Evolutionary conservation across 225 moss, liverwort and hornwort genomes (phyloP).

Genomic region (Rhytidiadelphus loreus): DNA sequence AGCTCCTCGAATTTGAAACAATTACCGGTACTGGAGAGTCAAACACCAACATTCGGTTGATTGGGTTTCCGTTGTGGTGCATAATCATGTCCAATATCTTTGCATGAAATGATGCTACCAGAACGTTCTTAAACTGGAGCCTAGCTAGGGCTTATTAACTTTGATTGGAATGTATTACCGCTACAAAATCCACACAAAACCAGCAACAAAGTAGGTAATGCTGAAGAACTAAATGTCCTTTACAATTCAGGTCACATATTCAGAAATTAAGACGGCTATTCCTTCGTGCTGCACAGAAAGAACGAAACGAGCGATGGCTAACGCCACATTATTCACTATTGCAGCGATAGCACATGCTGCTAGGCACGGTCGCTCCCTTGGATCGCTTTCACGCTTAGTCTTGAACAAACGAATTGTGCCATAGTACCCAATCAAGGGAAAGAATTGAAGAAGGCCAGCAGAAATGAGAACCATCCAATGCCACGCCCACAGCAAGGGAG

Average conservation of each 20-base stretch:
- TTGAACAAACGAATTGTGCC: slow-evolving; percentile 52
- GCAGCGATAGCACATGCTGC: slow-evolving; percentile 77
- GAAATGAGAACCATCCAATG: slow-evolving; percentile 66
- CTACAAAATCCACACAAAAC: background rate
- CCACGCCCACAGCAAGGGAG: slow-evolving; percentile 68
- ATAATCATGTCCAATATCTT: too few species aligned
- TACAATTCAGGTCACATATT: background rate
- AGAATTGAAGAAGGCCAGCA: slow-evolving; percentile 41
- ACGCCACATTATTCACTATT: slow-evolving; percentile 34
- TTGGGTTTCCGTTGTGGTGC: too few species aligned
- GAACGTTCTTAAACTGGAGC: too few species aligned
- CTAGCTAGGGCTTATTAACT: too few species aligned
- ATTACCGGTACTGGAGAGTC: too few species aligned
- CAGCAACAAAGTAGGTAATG: background rate
- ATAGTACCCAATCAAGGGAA: slow-evolving; percentile 57
- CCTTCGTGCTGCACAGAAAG: slow-evolving; percentile 16
- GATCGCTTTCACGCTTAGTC: slow-evolving; percentile 37
- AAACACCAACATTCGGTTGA: too few species aligned
- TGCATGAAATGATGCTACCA: too few species aligned
- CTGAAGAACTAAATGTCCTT: background rate
- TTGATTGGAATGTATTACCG: too few species aligned
- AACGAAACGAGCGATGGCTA: slow-evolving; percentile 23
- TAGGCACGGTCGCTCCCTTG: slow-evolving; percentile 61
- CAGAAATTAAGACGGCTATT: background rate
- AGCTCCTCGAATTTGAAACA: background rate